Evolutionary conservation across 75 land plant genomes (phyloP).

Genomic region (Pinus albicaulis): DNA sequence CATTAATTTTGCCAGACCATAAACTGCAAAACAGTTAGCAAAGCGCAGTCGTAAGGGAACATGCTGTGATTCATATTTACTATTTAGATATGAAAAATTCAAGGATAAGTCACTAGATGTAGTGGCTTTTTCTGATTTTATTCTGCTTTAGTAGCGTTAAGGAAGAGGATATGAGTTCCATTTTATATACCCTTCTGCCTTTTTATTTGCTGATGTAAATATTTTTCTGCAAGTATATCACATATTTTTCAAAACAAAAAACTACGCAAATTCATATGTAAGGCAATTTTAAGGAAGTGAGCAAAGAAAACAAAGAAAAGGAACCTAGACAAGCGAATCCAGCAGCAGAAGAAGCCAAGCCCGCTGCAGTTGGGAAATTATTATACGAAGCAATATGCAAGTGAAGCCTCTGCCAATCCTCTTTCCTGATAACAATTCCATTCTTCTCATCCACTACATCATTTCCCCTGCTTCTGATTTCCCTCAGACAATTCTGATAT

Average conservation of each 20-base stretch:
- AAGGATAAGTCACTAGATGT: too few species aligned
- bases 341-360: slow-evolving; percentile 99
- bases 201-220: too few species aligned
- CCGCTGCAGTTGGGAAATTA: slow-evolving; percentile 98
- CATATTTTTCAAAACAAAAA: too few species aligned
- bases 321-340: slow-evolving; percentile 97
- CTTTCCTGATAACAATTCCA: slow-evolving; percentile 59
- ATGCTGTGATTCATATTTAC: not conserved
- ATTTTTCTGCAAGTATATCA: too few species aligned
- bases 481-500: slow-evolving; percentile 82
- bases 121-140: too few species aligned
- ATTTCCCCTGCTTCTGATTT: slow-evolving; percentile 70
- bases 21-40: slow-evolving; percentile 55
- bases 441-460: slow-evolving; percentile 74
- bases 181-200: too few species aligned
- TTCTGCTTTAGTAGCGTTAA: not conserved
- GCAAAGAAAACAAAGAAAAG: not conserved
- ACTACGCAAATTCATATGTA: too few species aligned
- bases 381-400: slow-evolving; percentile 91
- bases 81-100: too few species aligned
- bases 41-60: not conserved
- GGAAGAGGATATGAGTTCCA: too few species aligned
- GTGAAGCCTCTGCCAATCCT: slow-evolving; percentile 77
- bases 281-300: too few species aligned
- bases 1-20: slow-evolving; percentile 86